Evolutionary conservation across 139 green algal genomes (phyloP).

Genomic region (Chlamydomonas sp.): DNA sequence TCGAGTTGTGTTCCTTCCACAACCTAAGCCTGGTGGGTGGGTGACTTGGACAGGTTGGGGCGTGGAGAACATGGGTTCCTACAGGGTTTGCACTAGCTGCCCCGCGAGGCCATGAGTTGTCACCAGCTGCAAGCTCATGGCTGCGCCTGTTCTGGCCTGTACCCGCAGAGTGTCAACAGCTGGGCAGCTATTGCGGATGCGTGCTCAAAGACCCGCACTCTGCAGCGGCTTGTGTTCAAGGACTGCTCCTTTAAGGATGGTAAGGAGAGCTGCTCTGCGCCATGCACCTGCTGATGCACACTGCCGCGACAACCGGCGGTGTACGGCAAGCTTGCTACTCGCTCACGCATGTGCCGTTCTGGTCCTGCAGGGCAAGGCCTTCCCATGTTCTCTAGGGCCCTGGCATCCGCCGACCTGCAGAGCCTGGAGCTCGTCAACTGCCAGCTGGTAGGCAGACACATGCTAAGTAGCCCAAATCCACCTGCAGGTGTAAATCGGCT

Average conservation of each 20-base stretch:
- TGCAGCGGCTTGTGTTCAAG: conserved; percentile 57
- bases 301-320: neutral
- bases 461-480: neutral
- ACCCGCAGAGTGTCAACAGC: conserved; percentile 48
- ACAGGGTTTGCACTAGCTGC: too few relatives aligned
- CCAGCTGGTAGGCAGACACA: conserved; percentile 34
- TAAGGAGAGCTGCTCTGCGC: conserved; percentile 2
- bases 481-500: neutral
- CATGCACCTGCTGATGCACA: neutral
- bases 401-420: conserved; percentile 31
- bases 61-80: too few relatives aligned
- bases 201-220: conserved; percentile 45
- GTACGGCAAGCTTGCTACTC: neutral
- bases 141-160: neutral
- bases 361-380: conserved; percentile 34
- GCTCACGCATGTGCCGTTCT: neutral
- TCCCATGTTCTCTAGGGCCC: conserved; percentile 26
- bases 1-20: conserved; percentile 51
- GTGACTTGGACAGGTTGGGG: neutral
- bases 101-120: conserved; percentile 39
- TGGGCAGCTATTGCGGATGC: conserved; percentile 66
- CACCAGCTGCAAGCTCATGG: neutral
- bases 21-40: conserved; percentile 46
- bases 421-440: conserved; percentile 46
- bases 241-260: conserved; percentile 53